Evolutionary conservation across 257 asterid species (phyloP).

Genomic region (Handroanthus guayacan): DNA sequence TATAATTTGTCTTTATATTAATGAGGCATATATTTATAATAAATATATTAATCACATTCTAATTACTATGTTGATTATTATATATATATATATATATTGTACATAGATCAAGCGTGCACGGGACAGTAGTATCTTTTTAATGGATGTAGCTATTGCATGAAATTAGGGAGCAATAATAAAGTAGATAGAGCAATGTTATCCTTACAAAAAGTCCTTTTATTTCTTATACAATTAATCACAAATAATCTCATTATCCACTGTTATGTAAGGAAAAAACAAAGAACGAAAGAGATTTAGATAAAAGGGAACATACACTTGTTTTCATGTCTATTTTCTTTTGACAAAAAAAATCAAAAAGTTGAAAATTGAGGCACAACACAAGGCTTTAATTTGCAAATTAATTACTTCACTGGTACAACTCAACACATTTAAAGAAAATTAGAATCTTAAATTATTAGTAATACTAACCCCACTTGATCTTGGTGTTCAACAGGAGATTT

Average conservation of each 20-base stretch:
- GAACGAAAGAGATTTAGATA: background rate
- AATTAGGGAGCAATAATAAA: background rate
- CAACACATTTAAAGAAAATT: conserved; percentile 42
- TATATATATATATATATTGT: too few species aligned
- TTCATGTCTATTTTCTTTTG: conserved; percentile 11
- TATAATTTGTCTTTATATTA: too few species aligned
- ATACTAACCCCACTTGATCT: conserved; percentile 32
- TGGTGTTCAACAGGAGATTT: conserved; percentile 30
- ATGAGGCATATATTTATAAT: too few species aligned
- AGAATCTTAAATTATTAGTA: conserved; percentile 33
- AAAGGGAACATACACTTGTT: too few species aligned
- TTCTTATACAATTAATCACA: too few species aligned
- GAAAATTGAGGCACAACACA: conserved; percentile 27
- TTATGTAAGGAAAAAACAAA: background rate
- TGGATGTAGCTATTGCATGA: background rate
- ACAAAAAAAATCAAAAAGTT: background rate
- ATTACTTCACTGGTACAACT: conserved; percentile 27
- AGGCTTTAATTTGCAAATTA: conserved; percentile 11
- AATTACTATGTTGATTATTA: too few species aligned
- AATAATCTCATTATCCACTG: too few species aligned
- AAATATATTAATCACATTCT: too few species aligned
- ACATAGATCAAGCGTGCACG: background rate
- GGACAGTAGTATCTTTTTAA: background rate
- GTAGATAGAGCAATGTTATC: background rate
- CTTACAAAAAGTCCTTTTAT: too few species aligned